Percentiles rank a stretch among this genome's conserved stretches.
These are phyloP conservation scores for Monascus ruber DNA, from an alignment of 2,329 filamentous ascomycete genomes.

Conservation along the genomic window DNA sequence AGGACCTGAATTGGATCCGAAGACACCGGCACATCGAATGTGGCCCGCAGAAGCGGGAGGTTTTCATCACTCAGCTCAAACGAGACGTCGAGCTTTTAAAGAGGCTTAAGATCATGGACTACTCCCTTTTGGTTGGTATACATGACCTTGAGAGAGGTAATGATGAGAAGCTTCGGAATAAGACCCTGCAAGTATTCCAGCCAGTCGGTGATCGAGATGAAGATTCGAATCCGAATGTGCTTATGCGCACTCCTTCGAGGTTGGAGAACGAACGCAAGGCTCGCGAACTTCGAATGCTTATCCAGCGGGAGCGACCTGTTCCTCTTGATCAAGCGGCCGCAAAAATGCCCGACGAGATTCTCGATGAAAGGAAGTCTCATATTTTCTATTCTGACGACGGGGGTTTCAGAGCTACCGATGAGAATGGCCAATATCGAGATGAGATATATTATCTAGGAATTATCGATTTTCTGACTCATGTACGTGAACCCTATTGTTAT, in stretches of 20 bases:
- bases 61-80: constrained; percentile 82
- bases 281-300: constrained; percentile 78
- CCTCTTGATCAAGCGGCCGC: constrained; percentile 73
- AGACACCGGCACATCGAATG: constrained; percentile 77
- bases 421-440: constrained; percentile 71
- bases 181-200: constrained; percentile 88
- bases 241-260: constrained; percentile 86
- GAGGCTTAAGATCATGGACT: constrained; percentile 93
- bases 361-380: constrained; percentile 62
- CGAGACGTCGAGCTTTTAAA: constrained; percentile 79
- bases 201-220: constrained; percentile 63
- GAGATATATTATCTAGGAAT: constrained; percentile 98
- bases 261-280: constrained; percentile 85
- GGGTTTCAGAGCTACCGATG: constrained; percentile 83
- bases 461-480: constrained; percentile 94
- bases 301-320: constrained; percentile 86
- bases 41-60: constrained; percentile 73
- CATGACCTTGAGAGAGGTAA: constrained; percentile 86
- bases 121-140: constrained; percentile 87
- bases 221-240: constrained; percentile 50
- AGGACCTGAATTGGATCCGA: constrained; percentile 93
- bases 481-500: constrained; percentile 40
- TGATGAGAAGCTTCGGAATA: constrained; percentile 81
- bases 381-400: constrained; percentile 93
- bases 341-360: constrained; percentile 82